A percentile compares a stretch with the other conserved stretches of the same genome.
Conservation (phyloP, 192 early-diverging fungal genomes). For the Tieghemiomyces parasiticus region DNA sequence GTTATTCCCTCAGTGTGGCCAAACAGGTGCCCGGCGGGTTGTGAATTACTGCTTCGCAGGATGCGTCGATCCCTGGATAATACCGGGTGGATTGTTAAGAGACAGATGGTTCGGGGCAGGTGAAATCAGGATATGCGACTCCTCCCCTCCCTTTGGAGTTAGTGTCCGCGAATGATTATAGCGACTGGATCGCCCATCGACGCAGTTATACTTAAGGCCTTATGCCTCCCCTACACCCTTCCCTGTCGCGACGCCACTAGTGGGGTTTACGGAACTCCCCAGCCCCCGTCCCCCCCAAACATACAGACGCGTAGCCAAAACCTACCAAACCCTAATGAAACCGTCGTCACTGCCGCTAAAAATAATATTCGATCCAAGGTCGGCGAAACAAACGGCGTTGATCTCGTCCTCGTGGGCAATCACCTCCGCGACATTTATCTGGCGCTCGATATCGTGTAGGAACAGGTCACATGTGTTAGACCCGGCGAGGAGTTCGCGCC, state of each 20-base stretch:
- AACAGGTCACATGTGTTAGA: conserved; percentile 12
- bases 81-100: no score
- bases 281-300: no score
- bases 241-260: no score
- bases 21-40: conserved; percentile 39
- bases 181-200: no score
- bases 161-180: no score
- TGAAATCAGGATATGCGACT: no score
- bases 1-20: conserved; percentile 63
- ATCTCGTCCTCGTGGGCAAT: conserved; percentile 47
- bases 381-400: conserved; percentile 43
- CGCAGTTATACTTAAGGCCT: no score
- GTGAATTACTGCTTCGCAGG: conserved; percentile 17
- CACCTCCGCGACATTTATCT: conserved; percentile 29
- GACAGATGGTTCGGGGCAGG: no score
- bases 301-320: no score
- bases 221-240: no score
- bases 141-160: no score
- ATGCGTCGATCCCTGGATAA: conserved; percentile 49
- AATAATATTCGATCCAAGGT: conserved; percentile 36
- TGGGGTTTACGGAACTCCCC: no score
- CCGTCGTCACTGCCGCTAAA: conserved; percentile 46
- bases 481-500: conserved; percentile 44
- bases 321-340: conserved; percentile 38
- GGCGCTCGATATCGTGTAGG: conserved; percentile 36